Evolutionary conservation across 164 flowering plant species (phyloP).

Genomic region (Nymphaea thermarum): DNA sequence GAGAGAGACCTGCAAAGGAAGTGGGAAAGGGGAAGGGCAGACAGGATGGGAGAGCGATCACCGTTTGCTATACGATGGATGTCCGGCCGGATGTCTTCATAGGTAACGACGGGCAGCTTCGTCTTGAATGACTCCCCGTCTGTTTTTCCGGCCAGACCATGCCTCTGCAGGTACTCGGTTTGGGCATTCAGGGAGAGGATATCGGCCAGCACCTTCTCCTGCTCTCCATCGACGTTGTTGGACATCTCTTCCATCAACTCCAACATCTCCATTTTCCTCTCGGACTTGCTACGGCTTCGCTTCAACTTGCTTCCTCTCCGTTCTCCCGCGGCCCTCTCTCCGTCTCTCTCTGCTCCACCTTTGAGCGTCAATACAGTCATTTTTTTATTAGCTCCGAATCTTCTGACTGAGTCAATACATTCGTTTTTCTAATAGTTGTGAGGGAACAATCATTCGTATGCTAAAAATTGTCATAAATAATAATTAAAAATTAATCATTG

Average conservation of each 20-base stretch:
- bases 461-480: no score
- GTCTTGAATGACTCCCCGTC: constrained; percentile 51
- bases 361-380: no score
- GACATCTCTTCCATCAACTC: constrained; percentile 62
- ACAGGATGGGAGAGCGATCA: constrained; percentile 49
- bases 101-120: constrained; percentile 44
- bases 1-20: constrained; percentile 59
- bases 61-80: constrained; percentile 70
- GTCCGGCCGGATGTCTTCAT: constrained; percentile 57
- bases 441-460: no score
- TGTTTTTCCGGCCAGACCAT: constrained; percentile 26
- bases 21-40: constrained; percentile 52
- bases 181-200: constrained; percentile 37
- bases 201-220: constrained; percentile 36
- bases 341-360: no score
- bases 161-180: constrained; percentile 48
- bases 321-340: no score
- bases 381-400: no score
- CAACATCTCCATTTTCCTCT: constrained; percentile 34
- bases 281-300: background rate
- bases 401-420: no score
- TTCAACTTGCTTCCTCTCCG: no score
- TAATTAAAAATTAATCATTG: no score
- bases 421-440: no score
- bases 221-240: constrained; percentile 35